These are phyloP conservation scores for Stropharia rugosoannulata DNA, from an alignment of 768 basidiomycete genomes.

Conservation along the genomic window DNA sequence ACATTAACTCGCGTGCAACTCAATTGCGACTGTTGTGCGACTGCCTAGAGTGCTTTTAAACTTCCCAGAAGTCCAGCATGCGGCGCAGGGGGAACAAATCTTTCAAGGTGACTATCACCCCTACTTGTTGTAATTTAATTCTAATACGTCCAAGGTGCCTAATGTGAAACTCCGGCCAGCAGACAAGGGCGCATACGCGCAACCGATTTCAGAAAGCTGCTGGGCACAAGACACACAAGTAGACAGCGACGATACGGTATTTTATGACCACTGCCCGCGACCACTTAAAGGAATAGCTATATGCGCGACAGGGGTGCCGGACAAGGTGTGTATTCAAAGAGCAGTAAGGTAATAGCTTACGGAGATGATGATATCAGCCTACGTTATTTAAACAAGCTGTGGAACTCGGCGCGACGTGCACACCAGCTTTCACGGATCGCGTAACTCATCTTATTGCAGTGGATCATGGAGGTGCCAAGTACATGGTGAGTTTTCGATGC, in stretches of 20 bases:
- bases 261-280: conserved; percentile 54
- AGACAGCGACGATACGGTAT: conserved; percentile 42
- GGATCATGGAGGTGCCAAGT: conserved; percentile 85
- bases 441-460: conserved; percentile 87
- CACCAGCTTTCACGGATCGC: conserved; percentile 74
- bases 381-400: conserved; percentile 72
- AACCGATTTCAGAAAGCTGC: conserved; percentile 32
- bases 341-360: background rate
- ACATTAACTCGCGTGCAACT: too few species aligned
- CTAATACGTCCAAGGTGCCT: conserved; percentile 53
- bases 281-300: conserved; percentile 66
- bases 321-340: conserved; percentile 56
- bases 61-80: conserved; percentile 25
- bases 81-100: conserved; percentile 65
- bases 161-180: conserved; percentile 81
- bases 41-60: too few species aligned
- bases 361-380: conserved; percentile 38
- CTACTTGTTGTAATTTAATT: background rate
- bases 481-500: conserved; percentile 46
- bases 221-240: conserved; percentile 50
- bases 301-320: conserved; percentile 75
- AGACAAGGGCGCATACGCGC: conserved; percentile 31
- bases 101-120: conserved; percentile 44
- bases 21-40: too few species aligned
- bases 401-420: conserved; percentile 75